Base-by-base conservation (phyloP, 31 red algal genomes). In the Asparagopsis taxiformis region DNA sequence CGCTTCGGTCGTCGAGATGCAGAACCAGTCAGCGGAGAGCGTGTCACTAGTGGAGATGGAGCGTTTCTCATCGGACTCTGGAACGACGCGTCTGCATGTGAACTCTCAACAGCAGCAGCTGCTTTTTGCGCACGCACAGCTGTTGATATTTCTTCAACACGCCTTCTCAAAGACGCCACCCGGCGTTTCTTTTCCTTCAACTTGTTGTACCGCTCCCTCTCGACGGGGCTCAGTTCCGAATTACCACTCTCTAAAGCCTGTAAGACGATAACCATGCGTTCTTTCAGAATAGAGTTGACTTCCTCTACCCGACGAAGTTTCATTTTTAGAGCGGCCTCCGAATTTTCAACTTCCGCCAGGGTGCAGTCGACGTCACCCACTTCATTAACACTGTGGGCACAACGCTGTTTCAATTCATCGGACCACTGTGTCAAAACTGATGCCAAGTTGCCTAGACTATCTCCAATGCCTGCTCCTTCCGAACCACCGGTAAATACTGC, bases 391-490 rank as follows among this genome's bases (percentile, higher is more conserved):
- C 64, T 43, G 20, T 28, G 39, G 39, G 55, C 46, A 2, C 61
- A 43, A 6, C 79, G 66, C 19, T 52, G 25, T 15, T 31, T 3
- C 11, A 84, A 25, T 16, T 71, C 79, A 16, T 55, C 54, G 0
- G 79, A 61, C 79, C 79, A 84, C 37, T 84, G 34, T 33, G 39
- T 7, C 3, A 84, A 30, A 50, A 84, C 41, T 65, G 25, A 48
- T 3, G 43, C 62, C 17, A 84, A 23, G 33, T 35, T 44, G 7
- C 52, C 59, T 20, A 72, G 68, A 16, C 41, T 61, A 46, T 84
- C 79, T 23, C 66, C 79, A 32, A 73, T 65, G 10, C 79, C 79
- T 32, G 79, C 49, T 51, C 43, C 50, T 24, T 72, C 41, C 17
- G n/a, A 37, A 13, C 68, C 68, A 11, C 79, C 79, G 9, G 68